Conservation (phyloP, 305 asterid species). For the Solanum hybrid region DNA sequence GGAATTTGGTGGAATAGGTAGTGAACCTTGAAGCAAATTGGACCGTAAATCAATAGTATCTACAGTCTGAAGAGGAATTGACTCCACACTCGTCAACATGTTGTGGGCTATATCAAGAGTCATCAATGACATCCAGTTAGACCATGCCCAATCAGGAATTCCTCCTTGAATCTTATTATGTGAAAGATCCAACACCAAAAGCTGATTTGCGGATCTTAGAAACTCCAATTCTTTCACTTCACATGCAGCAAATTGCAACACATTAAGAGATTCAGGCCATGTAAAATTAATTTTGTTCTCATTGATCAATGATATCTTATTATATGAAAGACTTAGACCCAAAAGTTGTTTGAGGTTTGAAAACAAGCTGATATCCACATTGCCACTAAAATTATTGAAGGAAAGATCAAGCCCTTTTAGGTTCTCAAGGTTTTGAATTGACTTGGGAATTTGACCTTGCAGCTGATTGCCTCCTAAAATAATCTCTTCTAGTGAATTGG, state of each 20-base stretch:
- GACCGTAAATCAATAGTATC: too few relatives aligned
- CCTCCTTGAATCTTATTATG: too few relatives aligned
- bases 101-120: neutral
- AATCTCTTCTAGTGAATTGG: neutral
- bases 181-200: too few relatives aligned
- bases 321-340: neutral
- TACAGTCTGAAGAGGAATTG: too few relatives aligned
- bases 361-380: neutral
- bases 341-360: neutral
- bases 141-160: neutral
- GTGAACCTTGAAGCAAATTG: too few relatives aligned
- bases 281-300: neutral
- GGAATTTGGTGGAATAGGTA: too few relatives aligned
- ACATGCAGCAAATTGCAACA: neutral
- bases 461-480: neutral
- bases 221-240: neutral
- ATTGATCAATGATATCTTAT: neutral
- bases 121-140: neutral
- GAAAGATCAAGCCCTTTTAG: neutral
- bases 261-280: neutral
- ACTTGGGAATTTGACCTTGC: neutral
- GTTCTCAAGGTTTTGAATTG: neutral
- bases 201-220: neutral
- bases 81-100: neutral
- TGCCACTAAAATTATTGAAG: neutral